Percentiles rank a stretch among this genome's conserved stretches.
Conservation (phyloP, 225 moss, liverwort and hornwort genomes). For the Ulota crispa region DNA sequence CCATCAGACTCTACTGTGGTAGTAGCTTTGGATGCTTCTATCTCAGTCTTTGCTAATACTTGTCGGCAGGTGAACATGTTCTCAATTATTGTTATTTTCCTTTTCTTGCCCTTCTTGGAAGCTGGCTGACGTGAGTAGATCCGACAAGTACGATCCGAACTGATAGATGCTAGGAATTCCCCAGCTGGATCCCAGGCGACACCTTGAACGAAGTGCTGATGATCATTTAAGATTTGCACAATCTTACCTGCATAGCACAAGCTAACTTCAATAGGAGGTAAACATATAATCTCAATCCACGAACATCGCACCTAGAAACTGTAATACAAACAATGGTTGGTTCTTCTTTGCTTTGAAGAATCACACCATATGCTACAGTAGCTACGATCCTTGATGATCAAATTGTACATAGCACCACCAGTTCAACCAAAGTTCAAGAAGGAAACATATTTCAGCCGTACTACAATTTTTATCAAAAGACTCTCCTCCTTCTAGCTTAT, state of each 20-base stretch:
- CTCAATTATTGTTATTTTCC: slow-evolving; percentile 39
- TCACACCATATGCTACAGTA: background rate
- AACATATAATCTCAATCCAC: background rate
- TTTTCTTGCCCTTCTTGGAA: slow-evolving; percentile 56
- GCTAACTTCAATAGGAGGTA: slow-evolving; percentile 12
- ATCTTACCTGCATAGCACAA: slow-evolving; percentile 46
- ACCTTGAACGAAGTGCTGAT: slow-evolving; percentile 93
- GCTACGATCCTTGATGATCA: background rate
- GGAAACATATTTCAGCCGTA: background rate
- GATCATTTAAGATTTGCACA: slow-evolving; percentile 73
- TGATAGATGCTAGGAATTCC: slow-evolving; percentile 80
- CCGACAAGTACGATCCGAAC: slow-evolving; percentile 93
- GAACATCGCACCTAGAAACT: background rate
- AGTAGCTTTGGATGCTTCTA: slow-evolving; percentile 23
- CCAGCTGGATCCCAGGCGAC: slow-evolving; percentile 92
- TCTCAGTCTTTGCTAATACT: slow-evolving; percentile 62
- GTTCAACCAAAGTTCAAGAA: background rate
- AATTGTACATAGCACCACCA: background rate
- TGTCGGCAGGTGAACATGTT: slow-evolving; percentile 58
- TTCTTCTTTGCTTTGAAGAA: background rate
- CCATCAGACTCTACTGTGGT: slow-evolving; percentile 36
- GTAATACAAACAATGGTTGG: background rate
- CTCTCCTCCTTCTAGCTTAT: background rate
- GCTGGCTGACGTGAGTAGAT: slow-evolving; percentile 66
- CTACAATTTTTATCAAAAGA: background rate